These are phyloP conservation scores for Apophysomyces trapeziformis DNA, from an alignment of 371 early-diverging fungal species.

Conservation along the genomic window DNA sequence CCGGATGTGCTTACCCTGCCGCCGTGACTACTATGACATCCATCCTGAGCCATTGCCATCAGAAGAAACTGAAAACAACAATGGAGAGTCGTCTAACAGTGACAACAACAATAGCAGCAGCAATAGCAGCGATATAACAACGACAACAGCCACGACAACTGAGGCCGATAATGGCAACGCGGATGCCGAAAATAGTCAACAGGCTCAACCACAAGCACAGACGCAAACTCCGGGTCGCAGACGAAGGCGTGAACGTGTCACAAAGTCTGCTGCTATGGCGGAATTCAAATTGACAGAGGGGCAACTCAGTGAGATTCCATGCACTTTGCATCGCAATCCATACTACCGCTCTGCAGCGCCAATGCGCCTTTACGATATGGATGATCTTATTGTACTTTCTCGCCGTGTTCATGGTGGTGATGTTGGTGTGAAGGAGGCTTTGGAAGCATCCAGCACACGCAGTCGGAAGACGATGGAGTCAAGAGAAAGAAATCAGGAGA, in stretches of 20 bases:
- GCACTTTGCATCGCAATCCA: slow-evolving; percentile 17
- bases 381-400: slow-evolving; percentile 14
- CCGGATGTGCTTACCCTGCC: neutral
- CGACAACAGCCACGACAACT: neutral
- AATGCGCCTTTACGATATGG: slow-evolving; percentile 26
- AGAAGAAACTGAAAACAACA: neutral
- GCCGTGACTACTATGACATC: neutral
- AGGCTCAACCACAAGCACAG: neutral
- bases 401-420: slow-evolving; percentile 34
- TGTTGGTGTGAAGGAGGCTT: slow-evolving; percentile 20
- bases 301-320: slow-evolving; percentile 2
- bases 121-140: too few species aligned
- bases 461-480: neutral
- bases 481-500: neutral
- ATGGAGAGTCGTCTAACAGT: too few species aligned
- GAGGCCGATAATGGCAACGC: neutral
- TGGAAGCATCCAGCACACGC: neutral
- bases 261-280: neutral
- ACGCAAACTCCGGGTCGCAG: too few species aligned
- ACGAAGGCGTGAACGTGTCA: slow-evolving; percentile 3
- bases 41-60: neutral
- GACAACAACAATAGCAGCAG: too few species aligned
- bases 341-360: slow-evolving; percentile 23
- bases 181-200: neutral
- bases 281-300: neutral